These are phyloP conservation scores for Cercospora zeina DNA, from an alignment of 2,329 filamentous ascomycete genomes.

Conservation along the genomic window DNA sequence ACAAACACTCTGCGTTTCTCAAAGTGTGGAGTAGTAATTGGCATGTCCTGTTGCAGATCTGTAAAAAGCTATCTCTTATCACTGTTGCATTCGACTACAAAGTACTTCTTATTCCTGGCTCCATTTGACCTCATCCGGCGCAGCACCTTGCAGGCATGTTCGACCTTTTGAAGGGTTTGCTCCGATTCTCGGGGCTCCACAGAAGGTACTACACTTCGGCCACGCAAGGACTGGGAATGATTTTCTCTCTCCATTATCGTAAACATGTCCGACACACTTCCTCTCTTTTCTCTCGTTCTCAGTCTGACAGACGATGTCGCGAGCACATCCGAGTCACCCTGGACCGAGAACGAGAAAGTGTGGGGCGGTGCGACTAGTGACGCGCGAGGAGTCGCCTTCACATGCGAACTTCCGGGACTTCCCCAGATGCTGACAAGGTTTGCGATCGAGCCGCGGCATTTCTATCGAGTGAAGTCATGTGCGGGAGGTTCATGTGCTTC, in stretches of 20 bases:
- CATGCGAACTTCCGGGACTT: conserved; percentile 15
- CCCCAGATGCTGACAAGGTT: conserved; percentile 12
- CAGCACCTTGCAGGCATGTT: conserved; percentile 1
- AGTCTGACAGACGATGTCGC: not conserved
- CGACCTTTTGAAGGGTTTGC: not conserved
- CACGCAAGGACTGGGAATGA: too few species aligned
- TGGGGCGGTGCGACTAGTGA: not conserved
- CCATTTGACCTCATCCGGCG: not conserved
- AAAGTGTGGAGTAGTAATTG: not conserved
- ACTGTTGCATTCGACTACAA: not conserved
- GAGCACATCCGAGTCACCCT: not conserved
- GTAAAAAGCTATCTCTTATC: not conserved
- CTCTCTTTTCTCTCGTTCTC: not conserved
- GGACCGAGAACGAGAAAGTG: conserved; percentile 10
- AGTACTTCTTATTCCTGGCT: not conserved
- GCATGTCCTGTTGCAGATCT: not conserved
- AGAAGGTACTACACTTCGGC: not conserved
- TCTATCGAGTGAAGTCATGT: conserved; percentile 16
- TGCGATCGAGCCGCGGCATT: conserved; percentile 16
- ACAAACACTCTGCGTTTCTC: not conserved
- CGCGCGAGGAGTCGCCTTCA: conserved; percentile 6
- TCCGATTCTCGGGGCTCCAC: not conserved
- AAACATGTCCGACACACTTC: not conserved
- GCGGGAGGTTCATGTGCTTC: conserved; percentile 8
- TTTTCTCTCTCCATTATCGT: not conserved